Evolutionary conservation across 1,284 basidiomycete species (phyloP).

Genomic region (Irpex rosettiformis): DNA sequence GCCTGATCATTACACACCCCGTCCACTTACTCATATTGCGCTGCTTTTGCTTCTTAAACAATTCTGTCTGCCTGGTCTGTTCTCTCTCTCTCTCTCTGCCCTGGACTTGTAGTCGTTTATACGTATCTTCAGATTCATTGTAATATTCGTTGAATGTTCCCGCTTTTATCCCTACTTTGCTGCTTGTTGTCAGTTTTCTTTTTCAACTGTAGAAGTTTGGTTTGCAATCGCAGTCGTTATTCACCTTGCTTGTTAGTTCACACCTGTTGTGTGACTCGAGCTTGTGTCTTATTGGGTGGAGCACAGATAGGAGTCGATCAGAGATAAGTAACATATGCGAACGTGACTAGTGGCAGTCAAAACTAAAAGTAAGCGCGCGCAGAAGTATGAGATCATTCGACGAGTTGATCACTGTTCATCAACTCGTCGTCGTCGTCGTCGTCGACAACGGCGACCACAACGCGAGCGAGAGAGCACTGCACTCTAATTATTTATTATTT

Average conservation of each 20-base stretch:
- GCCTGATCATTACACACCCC: not conserved
- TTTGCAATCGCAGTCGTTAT: not conserved
- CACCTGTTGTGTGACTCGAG: no score
- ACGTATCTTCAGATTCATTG: not conserved
- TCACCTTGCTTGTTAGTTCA: not conserved
- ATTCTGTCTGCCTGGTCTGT: not conserved
- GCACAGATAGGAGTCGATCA: not conserved
- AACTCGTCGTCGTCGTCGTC: not conserved
- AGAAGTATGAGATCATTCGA: not conserved
- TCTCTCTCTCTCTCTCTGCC: not conserved
- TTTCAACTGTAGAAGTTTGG: no score
- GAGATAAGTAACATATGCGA: no score
- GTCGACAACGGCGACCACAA: not conserved
- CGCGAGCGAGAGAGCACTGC: not conserved
- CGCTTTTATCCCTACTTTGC: not conserved
- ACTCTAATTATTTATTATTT: not conserved
- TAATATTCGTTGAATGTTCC: not conserved
- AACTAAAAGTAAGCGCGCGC: no score
- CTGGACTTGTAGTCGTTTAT: slow-evolving; percentile 2
- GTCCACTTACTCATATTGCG: not conserved
- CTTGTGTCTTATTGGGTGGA: not conserved
- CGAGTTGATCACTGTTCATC: not conserved
- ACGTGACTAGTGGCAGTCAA: no score
- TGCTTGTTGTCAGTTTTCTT: not conserved
- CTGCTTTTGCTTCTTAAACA: not conserved